Evolutionary conservation across 2,329 filamentous ascomycete genomes (phyloP), one percentile per base, ranked within the genome.

Genomic region (Microsporum audouinii): DNA sequence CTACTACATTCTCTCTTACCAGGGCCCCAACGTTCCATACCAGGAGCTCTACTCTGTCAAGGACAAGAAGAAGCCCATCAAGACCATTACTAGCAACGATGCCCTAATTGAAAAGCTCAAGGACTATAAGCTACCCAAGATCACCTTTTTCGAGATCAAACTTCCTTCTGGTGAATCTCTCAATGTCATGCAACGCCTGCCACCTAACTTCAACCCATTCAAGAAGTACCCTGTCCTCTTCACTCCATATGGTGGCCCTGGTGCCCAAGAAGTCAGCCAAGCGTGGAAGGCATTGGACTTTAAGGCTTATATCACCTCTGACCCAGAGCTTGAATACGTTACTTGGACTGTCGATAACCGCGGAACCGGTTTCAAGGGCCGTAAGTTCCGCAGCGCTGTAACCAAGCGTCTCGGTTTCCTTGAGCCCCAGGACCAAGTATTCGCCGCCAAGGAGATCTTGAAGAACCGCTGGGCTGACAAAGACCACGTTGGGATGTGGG

Each of bases 271-370:
- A 63, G 84, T 85, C 0, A 73, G 68, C 60, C 87, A 87, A 70
- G 68, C 71, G 0, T 87, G 83, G 72, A 76, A 78, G 60, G 61
- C 78, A 0, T 75, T 84, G 31, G 77, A 77, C 65, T 88, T 82
- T 82, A 79, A 80, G 57, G 77, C 81, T 0, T 88, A 88, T 72
- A 80, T 88, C 53, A 76, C 83, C 0, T 86, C 84, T 0, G 85
- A 88, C 65, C 83, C 84, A 0, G 84, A 88, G 63, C 80, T 88
- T 0, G 78, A 86, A 68, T 88, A 83, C 72, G 81, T 88, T 58
- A 82, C 82, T n/a, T 82, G 84, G 71, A 85, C 82, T 0, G 81
- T 88, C 5, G 86, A 88, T 71, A 85, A 85, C 70, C 83, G 86
- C 2, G 86, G 86, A 45, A 88, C 85, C 0, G 85, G 82, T 0